Evolutionary conservation across 1,284 basidiomycete genomes (phyloP).

Genomic region (Rhodotorula sp.): DNA sequence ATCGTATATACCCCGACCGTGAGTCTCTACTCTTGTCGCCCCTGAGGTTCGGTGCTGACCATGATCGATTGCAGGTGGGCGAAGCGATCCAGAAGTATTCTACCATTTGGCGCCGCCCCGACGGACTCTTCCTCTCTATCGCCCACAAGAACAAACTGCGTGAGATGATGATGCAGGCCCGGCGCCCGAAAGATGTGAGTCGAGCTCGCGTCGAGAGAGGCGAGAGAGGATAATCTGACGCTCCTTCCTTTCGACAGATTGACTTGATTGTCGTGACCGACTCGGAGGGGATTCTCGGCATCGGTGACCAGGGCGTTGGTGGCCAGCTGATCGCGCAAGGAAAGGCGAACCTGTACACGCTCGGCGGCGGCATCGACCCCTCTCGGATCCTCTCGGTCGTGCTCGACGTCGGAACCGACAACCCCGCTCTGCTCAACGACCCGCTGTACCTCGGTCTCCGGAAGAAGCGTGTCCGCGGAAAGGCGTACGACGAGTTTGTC

Average conservation of each 20-base stretch:
- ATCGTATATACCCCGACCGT: slow-evolving; percentile 48
- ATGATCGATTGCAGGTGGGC: slow-evolving; percentile 58
- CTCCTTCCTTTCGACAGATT: slow-evolving; percentile 53
- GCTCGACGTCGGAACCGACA: slow-evolving; percentile 85
- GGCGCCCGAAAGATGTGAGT: slow-evolving; percentile 48
- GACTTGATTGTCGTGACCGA: slow-evolving; percentile 77
- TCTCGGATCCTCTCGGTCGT: slow-evolving; percentile 71
- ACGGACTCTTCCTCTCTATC: slow-evolving; percentile 66
- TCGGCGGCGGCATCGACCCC: slow-evolving; percentile 79
- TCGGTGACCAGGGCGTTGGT: slow-evolving; percentile 51
- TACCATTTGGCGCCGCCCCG: slow-evolving; percentile 71
- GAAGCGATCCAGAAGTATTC: slow-evolving; percentile 72
- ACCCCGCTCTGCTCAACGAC: slow-evolving; percentile 68
- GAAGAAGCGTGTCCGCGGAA: slow-evolving; percentile 62
- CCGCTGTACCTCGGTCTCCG: slow-evolving; percentile 69
- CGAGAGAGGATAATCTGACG: slow-evolving; percentile 3
- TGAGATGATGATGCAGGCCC: slow-evolving; percentile 48
- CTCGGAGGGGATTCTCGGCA: slow-evolving; percentile 76
- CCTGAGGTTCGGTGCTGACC: slow-evolving; percentile 25
- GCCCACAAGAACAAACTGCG: slow-evolving; percentile 64
- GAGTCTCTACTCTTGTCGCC: background rate
- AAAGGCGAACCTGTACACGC: slow-evolving; percentile 71
- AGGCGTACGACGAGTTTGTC: slow-evolving; percentile 65
- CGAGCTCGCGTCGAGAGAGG: slow-evolving; percentile 5
- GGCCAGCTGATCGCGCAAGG: slow-evolving; percentile 71